Evolutionary conservation across 1,284 basidiomycete species (phyloP), one percentile per base, ranked within the genome.

Genomic region (Trichosporon sp.): DNA sequence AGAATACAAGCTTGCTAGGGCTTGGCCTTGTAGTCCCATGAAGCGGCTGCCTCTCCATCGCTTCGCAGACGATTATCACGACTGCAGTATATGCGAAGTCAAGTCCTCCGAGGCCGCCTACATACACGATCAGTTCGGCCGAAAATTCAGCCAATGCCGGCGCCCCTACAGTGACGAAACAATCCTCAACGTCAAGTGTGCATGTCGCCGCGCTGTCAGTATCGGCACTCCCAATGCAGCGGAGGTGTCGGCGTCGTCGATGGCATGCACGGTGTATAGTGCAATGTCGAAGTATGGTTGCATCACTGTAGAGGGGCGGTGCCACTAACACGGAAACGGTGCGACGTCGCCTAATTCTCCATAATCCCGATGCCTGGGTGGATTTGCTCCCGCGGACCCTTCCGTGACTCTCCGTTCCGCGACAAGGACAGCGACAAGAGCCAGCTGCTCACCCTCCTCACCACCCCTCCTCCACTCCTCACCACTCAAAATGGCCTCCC

Each of bases 401-500:
- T 63, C 59, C 59, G 59, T 63, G 59, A 63, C 59, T 63, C 59
- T 63, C 59, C 59, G 59, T 63, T 63, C 59, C 59, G 59, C 59
- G 59, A 63, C 59, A 63, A 63, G 59, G 59, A 32, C 59, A 63
- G 59, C 59, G 59, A 63, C 59, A 63, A 63, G 59, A 63, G 31
- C 31, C 31, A 32, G 31, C 32, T 35, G 59, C 59, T 63, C 59
- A 63, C 31, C 59, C 31, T 71, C 65, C 69, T 68, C 70, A 70
- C 70, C 70, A 67, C 66, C 56, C 56, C 59, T 56, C 70, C 70
- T 64, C 73, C 65, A 69, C 70, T 68, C 48, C 69, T 74, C 66
- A 37, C 70, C 71, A 67, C 64, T 73, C 73, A 80, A 76, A 76
- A 85, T 85, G 84, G 81, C 84, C 68, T 83, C 84, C 73, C 79